Evolutionary conservation across 2,329 filamentous ascomycete species (phyloP), one percentile per base, ranked within the genome.

Genomic region (Xylaria sp.): DNA sequence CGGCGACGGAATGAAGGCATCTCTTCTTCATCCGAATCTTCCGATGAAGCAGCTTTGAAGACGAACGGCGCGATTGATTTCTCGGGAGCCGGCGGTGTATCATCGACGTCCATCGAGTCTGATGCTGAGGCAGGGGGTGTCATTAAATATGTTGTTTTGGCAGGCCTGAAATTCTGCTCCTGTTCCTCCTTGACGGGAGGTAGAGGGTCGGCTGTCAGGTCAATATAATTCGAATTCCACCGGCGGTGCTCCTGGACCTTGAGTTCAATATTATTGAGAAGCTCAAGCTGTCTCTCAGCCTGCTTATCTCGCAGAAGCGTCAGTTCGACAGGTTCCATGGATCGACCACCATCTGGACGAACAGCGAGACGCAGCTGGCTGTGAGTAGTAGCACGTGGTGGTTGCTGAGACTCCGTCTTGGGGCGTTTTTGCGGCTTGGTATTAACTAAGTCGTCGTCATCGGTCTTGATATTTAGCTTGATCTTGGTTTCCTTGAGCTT

Each of bases 401-500:
- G 83, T 61, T 92, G 90, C 65, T 84, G 79, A 1, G 84, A 82
- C 79, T 91, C 91, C 76, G 89, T 89, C 56, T 70, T 74, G n/a
- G 69, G 73, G 39, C 76, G 74, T 81, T 93, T 94, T 75, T 91
- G 91, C 72, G 92, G 88, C 83, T 96, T 97, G 79, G 96, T 92
- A 81, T 97, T 96, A 82, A 97, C 71, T 75, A 97, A 87, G 78
- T 97, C 94, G 75, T 98, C 95, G 75, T 98, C 96, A 75, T 97
- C 92, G 73, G 89, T 90, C 81, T 96, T 96, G 84, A 98, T 95
- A 73, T 91, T 90, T 71, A 97, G 87, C 75, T 92, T 92, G 76
- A 92, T 85, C 85, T 98, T 98, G 79, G 92, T 90, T 72, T 95
- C 90, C 84, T 96, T 97, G 73, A 98, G 87, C 76, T 89, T 88